Evolutionary conservation across 2,329 filamentous ascomycete genomes (phyloP).

Genomic region (Exophiala viscosa): DNA sequence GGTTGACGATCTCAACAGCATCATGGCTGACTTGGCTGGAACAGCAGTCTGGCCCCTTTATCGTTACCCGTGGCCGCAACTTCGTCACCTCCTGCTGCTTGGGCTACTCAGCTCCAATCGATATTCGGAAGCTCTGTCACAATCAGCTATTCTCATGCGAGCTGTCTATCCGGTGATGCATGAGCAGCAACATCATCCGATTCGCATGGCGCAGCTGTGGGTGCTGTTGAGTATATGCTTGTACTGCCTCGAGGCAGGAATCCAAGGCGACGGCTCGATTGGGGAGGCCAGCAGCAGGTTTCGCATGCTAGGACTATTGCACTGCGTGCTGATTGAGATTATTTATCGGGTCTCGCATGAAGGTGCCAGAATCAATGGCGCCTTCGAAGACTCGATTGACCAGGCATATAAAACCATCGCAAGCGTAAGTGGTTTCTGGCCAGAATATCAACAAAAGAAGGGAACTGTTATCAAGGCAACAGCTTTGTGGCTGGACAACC

Average conservation of each 20-base stretch:
- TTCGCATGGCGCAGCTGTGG: slow-evolving; percentile 45
- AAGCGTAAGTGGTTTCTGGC: slow-evolving; percentile 5
- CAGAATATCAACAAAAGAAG: slow-evolving; percentile 2
- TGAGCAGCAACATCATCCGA: slow-evolving; percentile 48
- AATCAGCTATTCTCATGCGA: slow-evolving; percentile 51
- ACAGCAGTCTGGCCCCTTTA: slow-evolving; percentile 46
- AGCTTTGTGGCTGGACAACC: slow-evolving; percentile 14
- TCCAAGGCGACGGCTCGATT: background rate
- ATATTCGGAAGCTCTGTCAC: slow-evolving; percentile 48
- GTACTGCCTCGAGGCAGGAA: slow-evolving; percentile 3
- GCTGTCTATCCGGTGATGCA: slow-evolving; percentile 52
- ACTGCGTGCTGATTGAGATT: slow-evolving; percentile 13
- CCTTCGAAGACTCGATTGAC: slow-evolving; percentile 9
- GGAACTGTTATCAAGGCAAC: background rate
- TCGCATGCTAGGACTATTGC: slow-evolving; percentile 3
- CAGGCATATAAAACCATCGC: background rate
- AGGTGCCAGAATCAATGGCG: slow-evolving; percentile 3
- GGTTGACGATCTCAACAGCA: slow-evolving; percentile 35
- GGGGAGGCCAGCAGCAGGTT: background rate
- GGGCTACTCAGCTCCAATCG: slow-evolving; percentile 43
- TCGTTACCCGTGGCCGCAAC: slow-evolving; percentile 53
- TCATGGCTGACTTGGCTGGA: slow-evolving; percentile 40
- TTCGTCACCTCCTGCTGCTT: slow-evolving; percentile 53
- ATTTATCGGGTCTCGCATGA: slow-evolving; percentile 3
- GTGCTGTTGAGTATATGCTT: slow-evolving; percentile 10